Base-by-base conservation (phyloP, 164 flowering plant genomes). In the Magnolia sinica region DNA sequence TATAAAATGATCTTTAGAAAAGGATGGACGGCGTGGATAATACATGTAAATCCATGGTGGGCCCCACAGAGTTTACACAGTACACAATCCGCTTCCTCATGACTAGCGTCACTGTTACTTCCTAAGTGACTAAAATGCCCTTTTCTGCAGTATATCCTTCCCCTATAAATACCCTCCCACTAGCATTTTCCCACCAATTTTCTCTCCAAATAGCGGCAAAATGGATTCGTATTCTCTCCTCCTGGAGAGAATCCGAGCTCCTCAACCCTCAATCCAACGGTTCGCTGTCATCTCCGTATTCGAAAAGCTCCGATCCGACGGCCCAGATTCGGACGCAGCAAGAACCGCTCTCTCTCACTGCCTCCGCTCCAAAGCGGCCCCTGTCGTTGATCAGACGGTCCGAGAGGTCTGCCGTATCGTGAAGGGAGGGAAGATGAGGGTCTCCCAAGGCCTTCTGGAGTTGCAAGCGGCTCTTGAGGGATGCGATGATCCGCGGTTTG, bases 401-500 rank as follows among this genome's bases (percentile, higher is more conserved):
- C 92, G 97, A 10, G 96, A 94, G 80, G 84, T 91, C 18, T 96
- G 99, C 77, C 90, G 90, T 51, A 85, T 92, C 67, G 99, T 89
- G 13, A 80, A 72, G 7, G 86, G 87, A 45, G 85, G 88, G 4
- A 76, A 76, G n/a, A 45, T 91, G 55, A 85, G 85, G 16, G 20
- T 86, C 52, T 80, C 90, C 31, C 75, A 73, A 51, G 99, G 83
- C 0, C 72, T 94, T 6, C n/a, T 92, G 75, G 97, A 92, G 83
- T 91, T 96, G 77, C 97, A 92, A 79, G 90, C 98, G 0, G 88
- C 92, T 0, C 87, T 94, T 8, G 98, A 94, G 73, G 96, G 87
- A 29, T 78, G 88, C 65, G 45, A 84, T 2, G 79, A 85, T 64
- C 65, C 88, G 11, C 83, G 83, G 8, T 85, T 90, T 45, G 87